Evolutionary conservation across 2,329 filamentous ascomycete genomes (phyloP), one percentile per base, ranked within the genome.

Genomic region (Neonectria coccinea): DNA sequence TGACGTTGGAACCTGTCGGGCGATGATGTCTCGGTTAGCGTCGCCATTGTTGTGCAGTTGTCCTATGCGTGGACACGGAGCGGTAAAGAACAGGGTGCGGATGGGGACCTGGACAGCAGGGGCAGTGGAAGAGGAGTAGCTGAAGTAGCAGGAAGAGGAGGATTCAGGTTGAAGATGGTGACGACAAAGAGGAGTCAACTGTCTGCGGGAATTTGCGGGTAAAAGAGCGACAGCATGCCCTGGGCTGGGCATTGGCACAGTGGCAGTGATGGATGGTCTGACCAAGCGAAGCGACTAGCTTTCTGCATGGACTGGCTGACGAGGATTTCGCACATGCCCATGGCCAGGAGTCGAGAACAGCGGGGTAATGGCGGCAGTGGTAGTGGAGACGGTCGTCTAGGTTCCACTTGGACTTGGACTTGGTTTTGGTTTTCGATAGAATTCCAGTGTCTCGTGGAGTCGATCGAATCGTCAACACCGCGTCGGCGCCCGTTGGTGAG

Each of bases 1-100:
- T 88, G 87, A 36, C 82, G 80, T 70, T 85, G 83, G 75, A 88
- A 89, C 73, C 87, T 89, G 77, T 79, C 76, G 68, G 76, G 75
- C 70, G 67, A 76, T 64, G 67, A 76, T 64, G 67, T 70, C 55
- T 74, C 70, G 61, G 82, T 86, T 79, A 85, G 83, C 76, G 76
- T 75, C 65, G 79, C 74, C 82, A 83, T 84, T 61, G 71, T 59
- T 42, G 45, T 67, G 56, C 60, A 51, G 59, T 59, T 68, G 64
- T 44, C 62, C 56, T 62, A 50, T 65, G 50, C 41, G 56, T 42
- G 60, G 52, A 27, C 52, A 50, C 48, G 47, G 16, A 64, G 67
- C 9, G 39, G 48, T 25, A 50, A 62, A 53, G 59, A 41, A 53
- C 45, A 58, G 56, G 27, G 44, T 53, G 51, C 7, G 50, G 59